A percentile compares a stretch with the other conserved stretches of the same genome.
phyloP scores from a whole-genome alignment of 805 yeast species.

The Saccharomycopsis lassenensis region DNA sequence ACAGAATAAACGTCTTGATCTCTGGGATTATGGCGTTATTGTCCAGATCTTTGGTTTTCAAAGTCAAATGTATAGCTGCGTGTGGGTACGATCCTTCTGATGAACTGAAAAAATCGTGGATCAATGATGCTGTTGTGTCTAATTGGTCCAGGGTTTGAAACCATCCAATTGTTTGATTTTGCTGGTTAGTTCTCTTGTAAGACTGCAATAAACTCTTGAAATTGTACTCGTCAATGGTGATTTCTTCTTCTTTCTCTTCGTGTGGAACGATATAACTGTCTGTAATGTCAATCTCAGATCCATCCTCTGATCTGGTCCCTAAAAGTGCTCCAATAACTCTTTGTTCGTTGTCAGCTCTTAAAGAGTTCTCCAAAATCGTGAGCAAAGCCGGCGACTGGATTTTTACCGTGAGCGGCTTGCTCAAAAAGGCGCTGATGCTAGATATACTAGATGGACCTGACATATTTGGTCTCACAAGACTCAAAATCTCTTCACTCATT shows the following conservation, averaged over 20 bases:
- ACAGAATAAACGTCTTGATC: conserved; percentile 48
- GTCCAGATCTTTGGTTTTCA: conserved; percentile 43
- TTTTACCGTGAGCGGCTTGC: conserved; percentile 39
- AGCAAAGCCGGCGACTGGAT: conserved; percentile 64
- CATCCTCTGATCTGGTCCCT: conserved; percentile 78
- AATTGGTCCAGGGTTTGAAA: conserved; percentile 51
- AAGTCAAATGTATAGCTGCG: conserved; percentile 72
- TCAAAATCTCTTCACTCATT: conserved; percentile 15
- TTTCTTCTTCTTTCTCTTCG: conserved; percentile 61
- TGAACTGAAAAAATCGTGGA: conserved; percentile 74
- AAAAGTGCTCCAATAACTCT: conserved; percentile 75
- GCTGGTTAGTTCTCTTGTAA: conserved; percentile 69
- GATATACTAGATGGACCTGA: conserved; percentile 24
- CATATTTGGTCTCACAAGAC: conserved; percentile 37
- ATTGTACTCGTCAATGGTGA: conserved; percentile 66
- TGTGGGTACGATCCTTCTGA: conserved; percentile 58
- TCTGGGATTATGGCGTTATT: conserved; percentile 40
- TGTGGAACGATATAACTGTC: conserved; percentile 79
- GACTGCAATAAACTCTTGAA: conserved; percentile 61
- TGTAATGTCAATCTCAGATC: conserved; percentile 58
- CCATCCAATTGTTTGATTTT: conserved; percentile 78
- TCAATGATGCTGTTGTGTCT: conserved; percentile 62
- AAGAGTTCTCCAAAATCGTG: conserved; percentile 60
- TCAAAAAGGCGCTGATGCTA: conserved; percentile 21
- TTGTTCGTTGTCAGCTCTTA: conserved; percentile 43